Base-by-base conservation (phyloP, 768 basidiomycete species). In the Xerocomus brunneocitrinus region DNA sequence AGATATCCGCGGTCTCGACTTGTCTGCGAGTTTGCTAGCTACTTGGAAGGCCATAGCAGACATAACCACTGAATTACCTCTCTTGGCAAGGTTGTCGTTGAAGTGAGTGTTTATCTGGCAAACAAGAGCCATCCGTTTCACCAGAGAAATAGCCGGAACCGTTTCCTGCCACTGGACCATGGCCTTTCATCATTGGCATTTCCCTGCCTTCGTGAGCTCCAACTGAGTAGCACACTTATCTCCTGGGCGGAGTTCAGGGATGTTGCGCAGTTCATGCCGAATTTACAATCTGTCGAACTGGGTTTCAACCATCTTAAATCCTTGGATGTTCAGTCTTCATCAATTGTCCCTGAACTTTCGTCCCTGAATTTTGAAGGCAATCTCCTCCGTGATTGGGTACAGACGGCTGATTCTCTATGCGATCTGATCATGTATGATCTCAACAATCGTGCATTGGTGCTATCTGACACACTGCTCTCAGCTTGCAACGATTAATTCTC, bases 1-100 rank as follows among this genome's bases (percentile, higher is more conserved):
- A 95, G 91, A 81, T 62, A 76, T 94, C 41, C 80, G 79, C n/a
- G 84, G 83, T 8, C 74, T 98, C 35, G 89, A 97, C 72, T 73
- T 98, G 35, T 91, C 93, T 14, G 73, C 75, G 41, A 94, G 78
- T 68, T 77, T 97, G 16, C 60, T 97, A 31, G 67, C 83, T 4
- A 75, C 68, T 52, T 97, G 94, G 95, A 74, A 82, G 30, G 69
- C 74, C 3, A 73, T 95, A 16, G 81, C 84, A 9, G 62, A 67
- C 24, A 91, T 98, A 54, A 69, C 79, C 10, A 61, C 62, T 10
- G 84, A 85, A 61, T 72, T 98, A 3, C 81, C 79, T 9, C 63
- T 62, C 5, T 77, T 98, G 10, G 75, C 82, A 53, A 76, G 79
- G 39, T 74, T 98, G 35, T 74, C 82, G 28, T 70, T 98, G 59